Conservation (phyloP, 2,329 filamentous ascomycete species). For the Botrytis aclada region DNA sequence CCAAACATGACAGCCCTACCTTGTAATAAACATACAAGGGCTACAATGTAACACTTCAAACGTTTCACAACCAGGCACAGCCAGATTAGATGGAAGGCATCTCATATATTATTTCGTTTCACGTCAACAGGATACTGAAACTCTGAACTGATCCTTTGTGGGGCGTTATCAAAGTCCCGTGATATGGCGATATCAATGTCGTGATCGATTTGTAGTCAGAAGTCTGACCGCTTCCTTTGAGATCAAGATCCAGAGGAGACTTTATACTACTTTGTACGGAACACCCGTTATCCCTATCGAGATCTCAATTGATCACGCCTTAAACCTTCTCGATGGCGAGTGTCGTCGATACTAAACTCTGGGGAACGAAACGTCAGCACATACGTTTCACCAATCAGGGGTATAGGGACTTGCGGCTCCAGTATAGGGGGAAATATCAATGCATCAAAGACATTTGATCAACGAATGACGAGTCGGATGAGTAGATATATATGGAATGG, state of each 20-base stretch:
- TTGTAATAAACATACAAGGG: background rate
- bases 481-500: background rate
- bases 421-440: background rate
- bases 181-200: slow-evolving; percentile 17
- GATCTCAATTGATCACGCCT: background rate
- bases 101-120: no score
- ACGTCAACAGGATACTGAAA: no score
- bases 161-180: background rate
- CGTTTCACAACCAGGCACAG: background rate
- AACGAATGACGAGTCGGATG: background rate
- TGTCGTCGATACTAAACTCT: background rate
- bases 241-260: background rate
- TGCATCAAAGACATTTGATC: background rate
- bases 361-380: slow-evolving; percentile 7
- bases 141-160: background rate
- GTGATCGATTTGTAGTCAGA: slow-evolving; percentile 2
- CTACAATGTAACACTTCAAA: background rate
- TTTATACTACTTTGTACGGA: background rate
- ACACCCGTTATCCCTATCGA: background rate
- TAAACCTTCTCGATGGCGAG: slow-evolving; percentile 10
- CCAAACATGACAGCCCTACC: background rate
- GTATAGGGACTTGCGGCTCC: background rate
- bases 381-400: slow-evolving; percentile 6
- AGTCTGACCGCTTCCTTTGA: background rate
- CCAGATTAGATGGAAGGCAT: background rate